phyloP scores from a whole-genome alignment of 768 basidiomycete species.

The Floccularia luteovirens region DNA sequence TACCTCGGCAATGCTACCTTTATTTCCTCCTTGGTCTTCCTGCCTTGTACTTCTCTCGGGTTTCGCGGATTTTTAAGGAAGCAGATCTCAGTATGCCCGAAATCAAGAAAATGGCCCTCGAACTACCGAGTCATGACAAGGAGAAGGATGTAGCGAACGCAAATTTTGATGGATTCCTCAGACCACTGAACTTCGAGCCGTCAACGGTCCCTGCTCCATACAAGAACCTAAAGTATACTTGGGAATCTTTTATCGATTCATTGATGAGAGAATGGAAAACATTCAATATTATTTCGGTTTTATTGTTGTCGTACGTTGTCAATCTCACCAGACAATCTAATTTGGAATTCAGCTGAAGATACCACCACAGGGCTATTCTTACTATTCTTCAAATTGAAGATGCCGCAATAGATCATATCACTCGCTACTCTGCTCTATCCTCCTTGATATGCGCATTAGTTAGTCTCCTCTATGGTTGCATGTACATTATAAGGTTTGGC shows the following conservation, averaged over 20 bases:
- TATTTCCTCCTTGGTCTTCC: neutral
- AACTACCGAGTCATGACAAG: neutral
- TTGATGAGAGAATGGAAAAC: constrained; percentile 27
- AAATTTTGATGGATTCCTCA: neutral
- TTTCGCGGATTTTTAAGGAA: neutral
- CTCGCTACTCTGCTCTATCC: constrained; percentile 53
- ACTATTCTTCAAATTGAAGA: constrained; percentile 55
- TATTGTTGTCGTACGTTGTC: constrained; percentile 20
- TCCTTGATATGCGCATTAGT: constrained; percentile 61
- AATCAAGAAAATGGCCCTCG: constrained; percentile 2
- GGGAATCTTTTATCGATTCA: constrained; percentile 21
- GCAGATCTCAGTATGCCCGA: constrained; percentile 1
- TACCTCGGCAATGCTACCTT: neutral
- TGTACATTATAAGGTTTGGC: constrained; percentile 52
- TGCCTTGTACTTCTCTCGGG: constrained; percentile 1
- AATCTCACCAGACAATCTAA: neutral
- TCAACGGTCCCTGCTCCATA: neutral
- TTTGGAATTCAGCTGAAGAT: neutral
- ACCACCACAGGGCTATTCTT: constrained; percentile 48
- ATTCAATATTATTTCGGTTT: constrained; percentile 23
- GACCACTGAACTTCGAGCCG: neutral
- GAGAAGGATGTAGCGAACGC: too few species aligned
- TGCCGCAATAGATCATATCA: constrained; percentile 53
- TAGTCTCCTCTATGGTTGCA: constrained; percentile 67
- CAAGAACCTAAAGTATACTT: constrained; percentile 8